A percentile compares a stretch with the other conserved stretches of the same genome.
Conservation (phyloP, 2,329 filamentous ascomycete species). For the Hypocreales sp. region DNA sequence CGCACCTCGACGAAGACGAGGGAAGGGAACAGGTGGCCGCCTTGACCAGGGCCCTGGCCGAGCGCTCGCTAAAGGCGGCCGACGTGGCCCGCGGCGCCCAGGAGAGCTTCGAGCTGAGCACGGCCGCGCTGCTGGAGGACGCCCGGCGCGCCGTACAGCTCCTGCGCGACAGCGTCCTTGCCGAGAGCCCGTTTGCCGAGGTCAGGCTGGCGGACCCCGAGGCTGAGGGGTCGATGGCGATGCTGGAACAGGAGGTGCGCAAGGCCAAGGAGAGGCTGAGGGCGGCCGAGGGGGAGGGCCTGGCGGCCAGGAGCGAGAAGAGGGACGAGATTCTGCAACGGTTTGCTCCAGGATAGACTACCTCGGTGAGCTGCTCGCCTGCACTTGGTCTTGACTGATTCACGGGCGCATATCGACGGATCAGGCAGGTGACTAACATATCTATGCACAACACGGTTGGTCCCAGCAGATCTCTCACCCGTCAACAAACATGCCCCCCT, state of each 20-base stretch:
- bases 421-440: no score
- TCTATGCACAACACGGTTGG: no score
- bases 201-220: conserved; percentile 36
- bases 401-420: no score
- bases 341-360: no score
- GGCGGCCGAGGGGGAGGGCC: conserved; percentile 19
- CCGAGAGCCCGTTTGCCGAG: conserved; percentile 32
- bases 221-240: conserved; percentile 31
- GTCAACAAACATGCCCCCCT: no score
- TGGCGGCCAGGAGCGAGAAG: conserved; percentile 25
- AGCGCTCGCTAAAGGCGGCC: conserved; percentile 25
- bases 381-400: no score
- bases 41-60: conserved; percentile 19
- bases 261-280: conserved; percentile 22
- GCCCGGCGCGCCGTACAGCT: conserved; percentile 30
- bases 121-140: conserved; percentile 28
- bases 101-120: conserved; percentile 29
- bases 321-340: conserved; percentile 28
- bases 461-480: no score
- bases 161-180: conserved; percentile 33
- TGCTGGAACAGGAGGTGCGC: conserved; percentile 28
- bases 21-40: conserved; percentile 11
- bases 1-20: conserved; percentile 14
- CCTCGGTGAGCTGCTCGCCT: no score
- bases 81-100: conserved; percentile 30